Conservation (phyloP, 1,284 basidiomycete species). For the Apiotrichum laibachii region DNA sequence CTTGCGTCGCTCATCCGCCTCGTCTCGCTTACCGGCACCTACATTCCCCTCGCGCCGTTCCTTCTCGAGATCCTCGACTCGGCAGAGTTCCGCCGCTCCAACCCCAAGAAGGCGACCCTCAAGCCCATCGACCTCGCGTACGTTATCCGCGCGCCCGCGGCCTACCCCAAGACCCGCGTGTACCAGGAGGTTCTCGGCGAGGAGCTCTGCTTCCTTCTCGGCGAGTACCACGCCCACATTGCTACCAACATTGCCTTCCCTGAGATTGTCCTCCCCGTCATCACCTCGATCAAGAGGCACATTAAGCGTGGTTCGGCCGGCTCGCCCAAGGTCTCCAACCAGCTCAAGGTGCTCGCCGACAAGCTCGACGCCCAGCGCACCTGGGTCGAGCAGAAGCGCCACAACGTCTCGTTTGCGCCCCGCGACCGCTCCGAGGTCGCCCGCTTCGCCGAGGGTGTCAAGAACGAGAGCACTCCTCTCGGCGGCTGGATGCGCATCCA, state of each 20-base stretch:
- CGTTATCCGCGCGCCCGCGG: conserved; percentile 79
- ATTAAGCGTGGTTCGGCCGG: conserved; percentile 60
- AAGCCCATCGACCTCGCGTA: conserved; percentile 86
- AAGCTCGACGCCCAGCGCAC: conserved; percentile 76
- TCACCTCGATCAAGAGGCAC: conserved; percentile 66
- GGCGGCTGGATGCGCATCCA: conserved; percentile 75
- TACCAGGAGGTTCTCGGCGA: conserved; percentile 81
- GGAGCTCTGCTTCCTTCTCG: conserved; percentile 73
- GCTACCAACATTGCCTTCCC: conserved; percentile 81
- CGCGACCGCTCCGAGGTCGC: conserved; percentile 66
- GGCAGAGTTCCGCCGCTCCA: conserved; percentile 66
- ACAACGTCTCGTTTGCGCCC: conserved; percentile 66
- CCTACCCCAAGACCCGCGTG: conserved; percentile 84
- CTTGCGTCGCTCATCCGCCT: conserved; percentile 69
- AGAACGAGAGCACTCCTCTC: conserved; percentile 70
- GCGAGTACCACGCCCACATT: conserved; percentile 69
- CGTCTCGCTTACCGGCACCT: conserved; percentile 73
- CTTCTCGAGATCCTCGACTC: conserved; percentile 83
- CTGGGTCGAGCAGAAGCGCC: conserved; percentile 70
- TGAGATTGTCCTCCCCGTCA: conserved; percentile 81
- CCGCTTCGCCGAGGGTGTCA: conserved; percentile 65
- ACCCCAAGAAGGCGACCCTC: conserved; percentile 81
- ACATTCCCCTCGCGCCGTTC: conserved; percentile 82
- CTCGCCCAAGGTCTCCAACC: conserved; percentile 53
- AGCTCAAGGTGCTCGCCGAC: conserved; percentile 73